These are phyloP conservation scores for Curvularia spicifera DNA, from an alignment of 2,329 filamentous ascomycete species.

Conservation along the genomic window DNA sequence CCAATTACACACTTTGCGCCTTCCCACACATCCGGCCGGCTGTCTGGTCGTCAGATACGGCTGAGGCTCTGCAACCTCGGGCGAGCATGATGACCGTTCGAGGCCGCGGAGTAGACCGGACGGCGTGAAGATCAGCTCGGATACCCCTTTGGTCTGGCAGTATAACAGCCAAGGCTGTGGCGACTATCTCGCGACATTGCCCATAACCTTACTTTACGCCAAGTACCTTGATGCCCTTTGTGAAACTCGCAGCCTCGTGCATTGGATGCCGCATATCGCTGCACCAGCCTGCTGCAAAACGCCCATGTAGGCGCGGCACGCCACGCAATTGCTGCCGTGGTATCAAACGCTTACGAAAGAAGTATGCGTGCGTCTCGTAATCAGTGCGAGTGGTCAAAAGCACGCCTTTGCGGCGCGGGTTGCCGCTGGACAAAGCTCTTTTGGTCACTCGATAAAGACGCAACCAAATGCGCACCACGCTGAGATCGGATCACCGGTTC, in stretches of 20 bases:
- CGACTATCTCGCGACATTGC: constrained; percentile 3
- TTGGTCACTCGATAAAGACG: constrained; percentile 38
- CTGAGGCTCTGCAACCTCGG: constrained; percentile 32
- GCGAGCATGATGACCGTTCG: constrained; percentile 27
- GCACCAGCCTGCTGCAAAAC: constrained; percentile 23
- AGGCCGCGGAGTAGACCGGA: constrained; percentile 38
- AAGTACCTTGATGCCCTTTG: constrained; percentile 12
- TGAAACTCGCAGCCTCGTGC: constrained; percentile 28
- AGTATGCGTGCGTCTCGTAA: constrained; percentile 34
- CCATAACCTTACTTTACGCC: constrained; percentile 7
- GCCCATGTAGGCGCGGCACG: constrained; percentile 22
- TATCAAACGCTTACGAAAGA: constrained; percentile 37
- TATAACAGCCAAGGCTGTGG: constrained; percentile 18
- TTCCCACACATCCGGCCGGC: constrained; percentile 45
- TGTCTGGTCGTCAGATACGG: constrained; percentile 26
- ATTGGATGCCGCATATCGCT: constrained; percentile 22
- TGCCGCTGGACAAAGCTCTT: constrained; percentile 22
- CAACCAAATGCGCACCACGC: constrained; percentile 28
- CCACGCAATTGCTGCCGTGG: constrained; percentile 22
- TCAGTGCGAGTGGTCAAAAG: constrained; percentile 31
- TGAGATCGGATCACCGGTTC: constrained; percentile 23
- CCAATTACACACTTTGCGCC: constrained; percentile 37
- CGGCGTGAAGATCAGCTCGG: constrained; percentile 16
- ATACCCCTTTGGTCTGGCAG: constrained; percentile 17
- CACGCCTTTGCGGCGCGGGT: constrained; percentile 24